Evolutionary conservation across 2,329 filamentous ascomycete species (phyloP).

Genomic region (Diplodia intermedia): DNA sequence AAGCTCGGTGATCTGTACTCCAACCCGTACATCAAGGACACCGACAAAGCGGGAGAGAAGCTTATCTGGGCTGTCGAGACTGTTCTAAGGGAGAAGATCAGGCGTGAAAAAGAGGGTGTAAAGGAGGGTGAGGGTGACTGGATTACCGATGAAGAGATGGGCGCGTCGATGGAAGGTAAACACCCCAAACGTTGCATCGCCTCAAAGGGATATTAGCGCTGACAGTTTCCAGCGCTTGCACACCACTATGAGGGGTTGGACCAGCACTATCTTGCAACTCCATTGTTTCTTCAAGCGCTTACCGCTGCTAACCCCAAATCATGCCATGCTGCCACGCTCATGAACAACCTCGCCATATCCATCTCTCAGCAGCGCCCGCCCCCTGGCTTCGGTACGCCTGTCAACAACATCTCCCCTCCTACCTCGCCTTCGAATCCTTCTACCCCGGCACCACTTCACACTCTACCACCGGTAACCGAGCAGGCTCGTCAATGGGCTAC

Average conservation of each 20-base stretch:
- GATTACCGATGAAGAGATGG: slow-evolving; percentile 74
- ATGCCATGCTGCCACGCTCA: slow-evolving; percentile 83
- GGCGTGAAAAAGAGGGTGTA: slow-evolving; percentile 70
- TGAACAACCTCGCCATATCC: slow-evolving; percentile 81
- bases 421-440: slow-evolving; percentile 49
- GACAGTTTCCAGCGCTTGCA: slow-evolving; percentile 67
- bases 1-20: slow-evolving; percentile 87
- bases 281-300: slow-evolving; percentile 85
- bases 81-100: slow-evolving; percentile 73
- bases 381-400: background rate
- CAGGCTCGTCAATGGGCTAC: slow-evolving; percentile 79
- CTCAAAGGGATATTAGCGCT: slow-evolving; percentile 1
- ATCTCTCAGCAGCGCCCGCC: slow-evolving; percentile 67
- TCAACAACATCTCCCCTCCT: background rate
- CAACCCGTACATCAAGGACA: slow-evolving; percentile 75
- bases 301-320: slow-evolving; percentile 67
- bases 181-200: slow-evolving; percentile 32
- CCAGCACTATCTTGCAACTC: slow-evolving; percentile 81
- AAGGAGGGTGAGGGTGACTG: slow-evolving; percentile 75
- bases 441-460: slow-evolving; percentile 43
- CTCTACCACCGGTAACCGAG: slow-evolving; percentile 62
- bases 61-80: slow-evolving; percentile 85
- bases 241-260: slow-evolving; percentile 76
- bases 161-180: slow-evolving; percentile 73
- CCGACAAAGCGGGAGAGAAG: slow-evolving; percentile 74